Evolutionary conservation across 306 rosid genomes (phyloP).

Genomic region (Lagenaria siceraria): DNA sequence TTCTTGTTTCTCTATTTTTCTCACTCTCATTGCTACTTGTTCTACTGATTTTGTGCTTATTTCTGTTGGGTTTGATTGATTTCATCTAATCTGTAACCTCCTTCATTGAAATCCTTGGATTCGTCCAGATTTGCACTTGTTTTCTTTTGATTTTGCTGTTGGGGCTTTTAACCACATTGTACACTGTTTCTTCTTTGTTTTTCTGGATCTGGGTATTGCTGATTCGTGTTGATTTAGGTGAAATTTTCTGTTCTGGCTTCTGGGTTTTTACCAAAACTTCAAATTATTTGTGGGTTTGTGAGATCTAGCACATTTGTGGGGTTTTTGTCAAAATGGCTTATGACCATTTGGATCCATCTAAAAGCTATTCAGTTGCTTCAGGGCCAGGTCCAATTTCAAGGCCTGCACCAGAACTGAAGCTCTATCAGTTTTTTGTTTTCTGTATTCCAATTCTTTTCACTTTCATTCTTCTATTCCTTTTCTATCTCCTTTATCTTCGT

Average conservation of each 20-base stretch:
- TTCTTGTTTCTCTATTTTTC: neutral
- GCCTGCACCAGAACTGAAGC: slow-evolving; percentile 25
- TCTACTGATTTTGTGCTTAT: neutral
- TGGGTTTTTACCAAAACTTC: neutral
- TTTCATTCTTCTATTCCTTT: slow-evolving; percentile 49
- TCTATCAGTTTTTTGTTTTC: slow-evolving; percentile 50
- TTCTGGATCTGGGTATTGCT: slow-evolving; percentile 6
- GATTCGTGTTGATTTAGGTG: neutral
- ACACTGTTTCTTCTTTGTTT: neutral
- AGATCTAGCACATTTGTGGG: slow-evolving; percentile 10
- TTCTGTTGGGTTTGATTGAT: neutral
- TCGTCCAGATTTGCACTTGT: neutral
- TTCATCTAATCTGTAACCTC: neutral
- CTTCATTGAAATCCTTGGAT: neutral
- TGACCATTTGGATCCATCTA: slow-evolving; percentile 17
- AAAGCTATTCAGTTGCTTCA: slow-evolving; percentile 8
- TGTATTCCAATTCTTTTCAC: slow-evolving; percentile 53
- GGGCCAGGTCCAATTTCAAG: slow-evolving; percentile 3
- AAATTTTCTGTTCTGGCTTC: neutral
- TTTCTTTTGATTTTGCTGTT: neutral
- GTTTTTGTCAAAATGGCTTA: slow-evolving; percentile 16
- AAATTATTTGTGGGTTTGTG: neutral
- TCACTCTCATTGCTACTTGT: neutral
- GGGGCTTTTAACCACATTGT: neutral
- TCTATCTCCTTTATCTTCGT: slow-evolving; percentile 64